Evolutionary conservation across 1,284 basidiomycete species (phyloP), one percentile per base, ranked within the genome.

Genomic region (Malassezia sp.): DNA sequence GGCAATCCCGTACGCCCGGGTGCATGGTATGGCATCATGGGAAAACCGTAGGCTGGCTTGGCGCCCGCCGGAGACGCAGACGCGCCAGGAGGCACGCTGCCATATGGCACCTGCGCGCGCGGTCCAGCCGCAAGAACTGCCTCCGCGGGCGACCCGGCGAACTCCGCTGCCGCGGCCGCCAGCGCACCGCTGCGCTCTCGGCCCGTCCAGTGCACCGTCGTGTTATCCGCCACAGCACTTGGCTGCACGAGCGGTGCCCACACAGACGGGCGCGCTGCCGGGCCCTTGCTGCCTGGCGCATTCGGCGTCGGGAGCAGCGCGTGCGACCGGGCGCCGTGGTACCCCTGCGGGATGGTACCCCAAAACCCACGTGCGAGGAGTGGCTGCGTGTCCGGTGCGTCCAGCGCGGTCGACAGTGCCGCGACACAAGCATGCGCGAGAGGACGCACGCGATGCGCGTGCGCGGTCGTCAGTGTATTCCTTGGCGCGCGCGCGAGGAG

Each of bases 321-420:
- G 20, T 33, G 34, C 26, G 47, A n/a, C 26, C 33, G 26, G 14
- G 31, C 35, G 24, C 46, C 46, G 18, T 17, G 21, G 5, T 10
- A 18, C 18, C 28, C n/a, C 17, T 36, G 12, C 12, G 42, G 24
- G 53, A 67, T 43, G 5, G 60, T 60, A 26, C 63, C 63, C 58
- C 59, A 64, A 38, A 52, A 62, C 11, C 60, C 60, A 10, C 23
- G 33, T 38, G 17, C 14, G 20, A 14, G 18, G 44, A n/a, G 39
- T 52, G 5, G 48, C 43, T 10, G 49, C 49, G 10, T 50, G n/a
- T n/a, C n/a, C n/a, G n/a, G n/a, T n/a, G n/a, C 56, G 7, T 52
- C 29, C 2, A 62, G 46, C n/a, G 52, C 45, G 4, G 61, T 54
- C 21, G 59, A 48, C 31, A 63, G 53, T 11, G 54, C 54, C 14